A percentile compares a stretch with the other conserved stretches of the same genome.
phyloP scores from a whole-genome alignment of 805 yeast genomes.

The Spathaspora sp. region DNA sequence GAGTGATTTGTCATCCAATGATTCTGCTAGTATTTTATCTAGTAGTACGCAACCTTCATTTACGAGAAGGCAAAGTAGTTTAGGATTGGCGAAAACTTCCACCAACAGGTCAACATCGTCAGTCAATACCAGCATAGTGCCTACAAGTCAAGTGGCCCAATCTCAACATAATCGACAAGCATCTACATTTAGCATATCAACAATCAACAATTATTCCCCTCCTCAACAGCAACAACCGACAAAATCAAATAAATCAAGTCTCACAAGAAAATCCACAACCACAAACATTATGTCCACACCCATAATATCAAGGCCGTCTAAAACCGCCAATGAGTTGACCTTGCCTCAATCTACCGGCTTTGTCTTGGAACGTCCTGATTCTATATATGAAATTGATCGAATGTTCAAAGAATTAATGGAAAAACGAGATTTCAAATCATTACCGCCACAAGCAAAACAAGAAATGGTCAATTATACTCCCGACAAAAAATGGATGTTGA shows the following conservation, averaged over 20 bases:
- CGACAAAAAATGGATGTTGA: constrained; percentile 87
- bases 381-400: constrained; percentile 62
- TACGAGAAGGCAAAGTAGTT: constrained; percentile 1
- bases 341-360: constrained; percentile 19
- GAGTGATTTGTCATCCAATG: constrained; percentile 30
- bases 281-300: constrained; percentile 21
- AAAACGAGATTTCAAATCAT: constrained; percentile 68
- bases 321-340: constrained; percentile 12
- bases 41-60: constrained; percentile 15
- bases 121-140: constrained; percentile 19
- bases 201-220: constrained; percentile 8
- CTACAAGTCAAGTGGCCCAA: constrained; percentile 24
- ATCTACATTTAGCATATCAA: constrained; percentile 35
- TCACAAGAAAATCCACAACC: constrained; percentile 21
- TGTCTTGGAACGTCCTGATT: constrained; percentile 61
- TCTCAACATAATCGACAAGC: constrained; percentile 38
- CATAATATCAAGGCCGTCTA: constrained; percentile 25
- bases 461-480: constrained; percentile 73
- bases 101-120: constrained; percentile 11
- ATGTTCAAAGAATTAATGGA: constrained; percentile 80
- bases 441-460: constrained; percentile 68
- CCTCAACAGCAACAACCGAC: neutral
- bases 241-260: neutral
- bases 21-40: constrained; percentile 27
- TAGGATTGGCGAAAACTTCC: constrained; percentile 8